phyloP scores from a whole-genome alignment of 108 stramenopile genomes.

The Epithemia pelagica region DNA sequence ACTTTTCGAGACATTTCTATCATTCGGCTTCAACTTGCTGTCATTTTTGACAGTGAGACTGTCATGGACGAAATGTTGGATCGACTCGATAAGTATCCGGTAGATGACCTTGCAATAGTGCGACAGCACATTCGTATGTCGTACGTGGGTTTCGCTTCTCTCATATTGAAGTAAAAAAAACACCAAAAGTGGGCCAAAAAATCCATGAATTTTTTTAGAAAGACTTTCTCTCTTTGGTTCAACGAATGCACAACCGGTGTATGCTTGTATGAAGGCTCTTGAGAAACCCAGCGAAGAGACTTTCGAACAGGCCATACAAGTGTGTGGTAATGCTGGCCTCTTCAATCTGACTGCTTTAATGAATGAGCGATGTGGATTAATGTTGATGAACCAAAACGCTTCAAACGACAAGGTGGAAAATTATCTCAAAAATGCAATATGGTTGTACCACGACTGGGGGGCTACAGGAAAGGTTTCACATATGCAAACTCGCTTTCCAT shows the following conservation, averaged over 20 bases:
- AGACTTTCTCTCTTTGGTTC: conserved; percentile 13
- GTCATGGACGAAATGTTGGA: conserved; percentile 27
- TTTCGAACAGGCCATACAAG: conserved; percentile 21
- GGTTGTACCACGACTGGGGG: conserved; percentile 30
- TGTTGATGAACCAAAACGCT: conserved; percentile 1
- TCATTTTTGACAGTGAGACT: conserved; percentile 19
- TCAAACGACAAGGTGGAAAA: not conserved
- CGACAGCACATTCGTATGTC: conserved; percentile 17
- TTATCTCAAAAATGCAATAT: conserved; percentile 17
- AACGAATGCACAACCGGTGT: conserved; percentile 22
- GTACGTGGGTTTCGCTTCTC: conserved; percentile 22
- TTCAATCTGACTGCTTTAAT: conserved; percentile 28
- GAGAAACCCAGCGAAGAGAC: conserved; percentile 9
- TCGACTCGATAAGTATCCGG: conserved; percentile 16
- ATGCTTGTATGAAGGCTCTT: conserved; percentile 21
- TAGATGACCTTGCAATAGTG: conserved; percentile 17
- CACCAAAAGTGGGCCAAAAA: not conserved
- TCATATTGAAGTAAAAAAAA: conserved; percentile 5
- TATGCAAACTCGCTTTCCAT: conserved; percentile 10
- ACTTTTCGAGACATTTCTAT: not conserved
- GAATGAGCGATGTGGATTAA: conserved; percentile 25
- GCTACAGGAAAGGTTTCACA: conserved; percentile 13
- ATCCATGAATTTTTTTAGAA: conserved; percentile 9
- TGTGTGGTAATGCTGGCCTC: conserved; percentile 9
- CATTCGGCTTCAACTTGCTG: conserved; percentile 21